Percentiles rank a stretch among this genome's conserved stretches.
Conservation (phyloP, 2,329 filamentous ascomycete genomes). For the Pseudogymnoascus sp. region DNA sequence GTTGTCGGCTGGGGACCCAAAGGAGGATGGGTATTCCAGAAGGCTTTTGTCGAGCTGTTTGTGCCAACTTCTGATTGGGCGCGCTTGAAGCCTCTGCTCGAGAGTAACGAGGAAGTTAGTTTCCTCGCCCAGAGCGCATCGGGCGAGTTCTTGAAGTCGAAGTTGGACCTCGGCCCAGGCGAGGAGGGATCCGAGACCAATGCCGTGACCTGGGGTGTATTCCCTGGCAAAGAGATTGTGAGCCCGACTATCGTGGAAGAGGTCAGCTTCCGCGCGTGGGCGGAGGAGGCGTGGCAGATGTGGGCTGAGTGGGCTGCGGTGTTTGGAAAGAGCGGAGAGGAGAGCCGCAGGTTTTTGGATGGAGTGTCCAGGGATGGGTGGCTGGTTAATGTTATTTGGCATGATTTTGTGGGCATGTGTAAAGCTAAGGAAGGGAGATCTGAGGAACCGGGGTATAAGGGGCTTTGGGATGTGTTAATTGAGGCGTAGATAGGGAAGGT, state of each 20-base stretch:
- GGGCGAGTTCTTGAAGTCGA: slow-evolving; percentile 58
- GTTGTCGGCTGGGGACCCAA: slow-evolving; percentile 91
- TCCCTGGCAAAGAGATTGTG: slow-evolving; percentile 90
- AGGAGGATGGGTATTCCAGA: slow-evolving; percentile 94
- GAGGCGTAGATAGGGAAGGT: slow-evolving; percentile 15
- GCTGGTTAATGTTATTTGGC: slow-evolving; percentile 87
- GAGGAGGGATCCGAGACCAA: slow-evolving; percentile 61
- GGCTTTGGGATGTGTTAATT: slow-evolving; percentile 62
- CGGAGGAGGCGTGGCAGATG: slow-evolving; percentile 91
- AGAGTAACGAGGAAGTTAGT: slow-evolving; percentile 60
- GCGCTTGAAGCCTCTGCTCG: slow-evolving; percentile 56
- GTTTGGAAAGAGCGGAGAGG: slow-evolving; percentile 61
- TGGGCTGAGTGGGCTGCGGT: slow-evolving; percentile 91
- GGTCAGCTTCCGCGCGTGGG: slow-evolving; percentile 88
- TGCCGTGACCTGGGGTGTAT: slow-evolving; percentile 94
- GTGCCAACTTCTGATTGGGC: slow-evolving; percentile 66
- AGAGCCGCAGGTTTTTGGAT: slow-evolving; percentile 65
- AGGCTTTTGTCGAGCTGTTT: slow-evolving; percentile 97
- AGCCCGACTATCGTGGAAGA: slow-evolving; percentile 96
- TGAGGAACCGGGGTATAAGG: slow-evolving; percentile 32
- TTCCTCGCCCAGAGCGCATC: slow-evolving; percentile 79
- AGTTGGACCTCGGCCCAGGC: background rate
- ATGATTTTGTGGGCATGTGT: slow-evolving; percentile 58
- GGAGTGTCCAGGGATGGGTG: slow-evolving; percentile 62
- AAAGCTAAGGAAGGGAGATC: slow-evolving; percentile 25